phyloP scores from a whole-genome alignment of 73 alveolate genomes.

The Breviolum minutum region DNA sequence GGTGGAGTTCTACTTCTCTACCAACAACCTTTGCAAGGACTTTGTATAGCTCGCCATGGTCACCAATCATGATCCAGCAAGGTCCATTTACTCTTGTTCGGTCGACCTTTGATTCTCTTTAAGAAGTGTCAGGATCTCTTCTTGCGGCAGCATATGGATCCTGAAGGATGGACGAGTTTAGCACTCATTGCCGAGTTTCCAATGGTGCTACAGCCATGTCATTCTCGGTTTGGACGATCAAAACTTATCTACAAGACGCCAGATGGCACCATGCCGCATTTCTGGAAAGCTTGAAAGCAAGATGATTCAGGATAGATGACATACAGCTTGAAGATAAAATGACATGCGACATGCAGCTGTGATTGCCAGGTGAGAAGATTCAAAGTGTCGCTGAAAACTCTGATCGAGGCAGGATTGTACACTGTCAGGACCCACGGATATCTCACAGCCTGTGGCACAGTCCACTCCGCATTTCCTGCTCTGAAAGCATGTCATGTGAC shows the following conservation, averaged over 20 bases:
- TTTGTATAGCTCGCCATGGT: too few relatives aligned
- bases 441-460: background rate
- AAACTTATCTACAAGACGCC: too few relatives aligned
- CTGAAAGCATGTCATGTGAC: background rate
- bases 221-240: background rate
- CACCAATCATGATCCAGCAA: background rate
- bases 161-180: conserved; percentile 76
- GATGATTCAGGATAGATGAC: background rate
- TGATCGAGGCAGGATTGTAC: conserved; percentile 47
- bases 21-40: conserved; percentile 92
- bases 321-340: background rate
- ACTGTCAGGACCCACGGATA: too few relatives aligned
- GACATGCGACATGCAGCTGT: background rate
- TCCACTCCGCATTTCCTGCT: background rate
- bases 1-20: conserved; percentile 85
- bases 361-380: conserved; percentile 62
- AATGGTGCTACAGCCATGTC: conserved; percentile 2
- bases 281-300: too few relatives aligned
- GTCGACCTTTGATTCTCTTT: background rate
- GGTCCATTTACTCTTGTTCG: background rate
- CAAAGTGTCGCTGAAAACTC: conserved; percentile 42
- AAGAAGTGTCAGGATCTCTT: conserved; percentile 41
- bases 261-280: too few relatives aligned
- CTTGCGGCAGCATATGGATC: conserved; percentile 89
- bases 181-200: conserved; percentile 67